Base-by-base conservation (phyloP, 257 asterid species). In the Solanum sejunctum region DNA sequence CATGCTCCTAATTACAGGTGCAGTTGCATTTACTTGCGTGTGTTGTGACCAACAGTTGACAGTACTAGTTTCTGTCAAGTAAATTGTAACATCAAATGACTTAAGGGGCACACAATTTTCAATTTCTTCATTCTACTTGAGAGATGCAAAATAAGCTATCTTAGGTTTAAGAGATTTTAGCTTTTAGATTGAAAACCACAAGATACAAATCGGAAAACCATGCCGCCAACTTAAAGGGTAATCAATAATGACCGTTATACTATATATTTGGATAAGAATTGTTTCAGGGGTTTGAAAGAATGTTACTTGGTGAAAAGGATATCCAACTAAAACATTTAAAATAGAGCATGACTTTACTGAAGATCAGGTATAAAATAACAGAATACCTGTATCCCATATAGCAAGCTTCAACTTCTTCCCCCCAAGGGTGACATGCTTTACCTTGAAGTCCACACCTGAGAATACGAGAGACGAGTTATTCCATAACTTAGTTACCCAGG, bases 391-490 rank as follows among this genome's bases (percentile, higher is more conserved):
- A 91, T 97, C 99, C 99, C 99, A 97, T 32, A 97, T 97, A 47
- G 99, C 99, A 90, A 97, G 99, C 93, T 97, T 97, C 97, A 97
- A 80, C 80, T 88, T 97, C 89, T 97, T 97, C 82, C 97, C 99
- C 58, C 97, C 98, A 71, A 91, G 84, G 55, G 95, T 93, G 70
- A 95, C 98, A 86, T 94, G 94, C 89, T 97, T 95, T 83, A 97
- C 97, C 93, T 97, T 97, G 85, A 97, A 97, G 92, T 97, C 98
- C 84, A 95, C 98, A 83, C 99, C 99, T 96, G 92, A 55, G 39
- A 77, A 71, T 51, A 67, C 45, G 61, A 69, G 55, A 12, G 39
- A 8, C 5, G 60, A 17, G 43, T 51, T 52, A 52, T 12, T 28
- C 39, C 10, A 32, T 77, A 15, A 75, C 43, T 49, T 49, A 26